Evolutionary conservation across 495 filamentous ascomycete genomes (phyloP).

Genomic region (Neurospora sp.): DNA sequence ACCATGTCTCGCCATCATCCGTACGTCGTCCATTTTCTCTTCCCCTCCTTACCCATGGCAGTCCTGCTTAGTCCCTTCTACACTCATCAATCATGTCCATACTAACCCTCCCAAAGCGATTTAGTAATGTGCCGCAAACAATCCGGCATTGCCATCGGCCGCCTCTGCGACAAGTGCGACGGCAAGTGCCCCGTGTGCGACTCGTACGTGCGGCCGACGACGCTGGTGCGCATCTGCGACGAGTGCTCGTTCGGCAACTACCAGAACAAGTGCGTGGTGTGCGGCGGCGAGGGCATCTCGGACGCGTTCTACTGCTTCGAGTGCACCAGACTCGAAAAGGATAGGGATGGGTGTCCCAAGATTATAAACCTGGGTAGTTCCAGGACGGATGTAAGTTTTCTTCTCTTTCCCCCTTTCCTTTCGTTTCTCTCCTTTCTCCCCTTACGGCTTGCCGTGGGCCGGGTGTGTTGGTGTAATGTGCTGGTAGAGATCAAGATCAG

Average conservation of each 20-base stretch:
- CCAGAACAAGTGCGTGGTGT: constrained; percentile 99
- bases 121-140: constrained; percentile 99
- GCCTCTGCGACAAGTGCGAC: constrained; percentile 99
- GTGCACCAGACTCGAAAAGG: constrained; percentile 94
- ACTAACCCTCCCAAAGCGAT: constrained; percentile 44
- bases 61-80: no score
- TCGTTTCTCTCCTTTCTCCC: neutral
- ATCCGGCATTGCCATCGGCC: constrained; percentile 93
- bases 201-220: constrained; percentile 95
- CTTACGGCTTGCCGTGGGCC: neutral
- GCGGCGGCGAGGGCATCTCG: constrained; percentile 95
- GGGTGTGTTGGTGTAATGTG: neutral
- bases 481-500: neutral
- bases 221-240: constrained; percentile 95
- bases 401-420: neutral
- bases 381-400: constrained; percentile 71
- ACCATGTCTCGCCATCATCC: constrained; percentile 31
- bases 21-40: constrained; percentile 10
- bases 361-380: constrained; percentile 97
- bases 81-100: no score
- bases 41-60: neutral
- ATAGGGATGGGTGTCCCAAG: constrained; percentile 96
- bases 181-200: constrained; percentile 99
- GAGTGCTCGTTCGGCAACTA: constrained; percentile 99
- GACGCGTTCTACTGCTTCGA: constrained; percentile 99